A percentile compares a stretch with the other conserved stretches of the same genome.
These are phyloP conservation scores for Huntiella bhutanensis DNA, from an alignment of 2,329 filamentous ascomycete species.

Conservation along the genomic window DNA sequence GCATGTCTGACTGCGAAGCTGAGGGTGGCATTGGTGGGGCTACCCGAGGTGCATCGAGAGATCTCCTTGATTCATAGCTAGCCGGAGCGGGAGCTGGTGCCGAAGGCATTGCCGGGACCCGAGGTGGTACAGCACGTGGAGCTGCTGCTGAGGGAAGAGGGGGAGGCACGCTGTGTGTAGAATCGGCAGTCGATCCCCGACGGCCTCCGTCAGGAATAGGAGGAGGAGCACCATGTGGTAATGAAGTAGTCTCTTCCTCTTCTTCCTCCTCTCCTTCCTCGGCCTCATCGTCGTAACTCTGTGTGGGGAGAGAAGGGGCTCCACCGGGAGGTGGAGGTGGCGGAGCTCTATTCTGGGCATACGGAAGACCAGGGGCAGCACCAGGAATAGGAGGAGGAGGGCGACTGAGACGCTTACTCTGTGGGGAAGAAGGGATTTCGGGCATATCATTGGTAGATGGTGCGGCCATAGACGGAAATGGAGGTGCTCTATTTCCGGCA, in stretches of 20 bases:
- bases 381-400: slow-evolving; percentile 43
- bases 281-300: slow-evolving; percentile 32
- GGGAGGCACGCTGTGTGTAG: slow-evolving; percentile 33
- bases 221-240: slow-evolving; percentile 78
- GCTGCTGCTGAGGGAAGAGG: slow-evolving; percentile 19
- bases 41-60: slow-evolving; percentile 39
- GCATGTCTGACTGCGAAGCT: slow-evolving; percentile 18
- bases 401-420: slow-evolving; percentile 36
- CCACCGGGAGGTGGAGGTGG: slow-evolving; percentile 46
- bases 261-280: slow-evolving; percentile 70
- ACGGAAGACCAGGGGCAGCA: slow-evolving; percentile 26
- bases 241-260: slow-evolving; percentile 96
- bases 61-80: slow-evolving; percentile 30
- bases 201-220: slow-evolving; percentile 87
- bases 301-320: slow-evolving; percentile 23
- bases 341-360: slow-evolving; percentile 40
- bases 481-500: slow-evolving; percentile 14
- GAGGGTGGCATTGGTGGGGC: slow-evolving; percentile 19
- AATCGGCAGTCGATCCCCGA: slow-evolving; percentile 29
- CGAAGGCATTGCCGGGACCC: slow-evolving; percentile 35
- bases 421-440: slow-evolving; percentile 24
- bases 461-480: slow-evolving; percentile 18
- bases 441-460: slow-evolving; percentile 15
- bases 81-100: slow-evolving; percentile 31
- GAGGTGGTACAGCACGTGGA: slow-evolving; percentile 29